Percentiles rank a stretch among this genome's conserved stretches.
Conservation (phyloP, 2,329 filamentous ascomycete genomes). For the Emergomyces pasteurianus region DNA sequence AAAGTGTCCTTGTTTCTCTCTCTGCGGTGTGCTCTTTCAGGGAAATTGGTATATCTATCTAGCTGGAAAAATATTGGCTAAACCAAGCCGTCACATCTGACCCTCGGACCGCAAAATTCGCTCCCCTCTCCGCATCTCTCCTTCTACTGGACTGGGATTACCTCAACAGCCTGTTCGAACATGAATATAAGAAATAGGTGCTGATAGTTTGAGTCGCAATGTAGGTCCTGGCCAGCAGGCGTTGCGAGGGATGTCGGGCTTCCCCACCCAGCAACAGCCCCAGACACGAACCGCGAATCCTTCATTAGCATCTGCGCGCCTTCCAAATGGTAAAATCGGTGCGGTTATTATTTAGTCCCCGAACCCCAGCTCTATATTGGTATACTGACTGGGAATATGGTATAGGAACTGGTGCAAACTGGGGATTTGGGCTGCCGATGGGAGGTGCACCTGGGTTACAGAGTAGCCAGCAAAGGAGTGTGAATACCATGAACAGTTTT, state of each 20-base stretch:
- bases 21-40: neutral
- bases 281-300: constrained; percentile 31
- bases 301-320: constrained; percentile 36
- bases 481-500: constrained; percentile 42
- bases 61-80: neutral
- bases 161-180: neutral
- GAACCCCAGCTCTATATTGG: constrained; percentile 3
- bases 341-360: constrained; percentile 7
- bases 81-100: neutral
- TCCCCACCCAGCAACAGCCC: constrained; percentile 40
- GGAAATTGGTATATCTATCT: neutral
- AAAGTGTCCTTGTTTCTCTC: neutral
- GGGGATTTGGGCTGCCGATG: constrained; percentile 46
- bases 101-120: neutral
- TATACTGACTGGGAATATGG: constrained; percentile 2
- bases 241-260: constrained; percentile 43
- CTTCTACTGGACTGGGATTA: neutral
- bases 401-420: constrained; percentile 42
- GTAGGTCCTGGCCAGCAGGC: constrained; percentile 40
- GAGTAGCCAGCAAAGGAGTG: constrained; percentile 38
- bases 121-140: neutral
- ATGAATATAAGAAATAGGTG: neutral
- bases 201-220: constrained; percentile 8
- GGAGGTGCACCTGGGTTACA: constrained; percentile 41
- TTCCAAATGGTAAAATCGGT: constrained; percentile 46